A percentile compares a stretch with the other conserved stretches of the same genome.
phyloP scores from a whole-genome alignment of 2,329 filamentous ascomycete genomes.

The Venturia aucupariae region DNA sequence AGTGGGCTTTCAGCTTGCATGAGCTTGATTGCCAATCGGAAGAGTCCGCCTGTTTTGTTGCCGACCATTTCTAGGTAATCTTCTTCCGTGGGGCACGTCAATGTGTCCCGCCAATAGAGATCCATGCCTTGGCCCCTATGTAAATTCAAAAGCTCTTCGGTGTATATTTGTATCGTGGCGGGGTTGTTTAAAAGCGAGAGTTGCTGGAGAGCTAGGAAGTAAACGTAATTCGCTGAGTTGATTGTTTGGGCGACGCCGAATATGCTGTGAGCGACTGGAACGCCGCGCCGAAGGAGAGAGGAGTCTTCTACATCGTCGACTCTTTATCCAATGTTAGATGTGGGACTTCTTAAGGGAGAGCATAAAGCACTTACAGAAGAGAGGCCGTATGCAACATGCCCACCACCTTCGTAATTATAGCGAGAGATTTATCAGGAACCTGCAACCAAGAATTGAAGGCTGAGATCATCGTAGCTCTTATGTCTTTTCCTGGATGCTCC shows the following conservation, averaged over 20 bases:
- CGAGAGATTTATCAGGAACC: constrained; percentile 60
- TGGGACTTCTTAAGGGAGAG: background rate
- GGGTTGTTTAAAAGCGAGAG: constrained; percentile 62
- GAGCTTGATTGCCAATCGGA: constrained; percentile 73
- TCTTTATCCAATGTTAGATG: constrained; percentile 18
- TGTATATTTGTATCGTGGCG: constrained; percentile 59
- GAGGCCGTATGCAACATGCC: constrained; percentile 82
- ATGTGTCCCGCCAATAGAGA: constrained; percentile 77
- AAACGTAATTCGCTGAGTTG: constrained; percentile 84
- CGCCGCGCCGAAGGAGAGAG: constrained; percentile 64
- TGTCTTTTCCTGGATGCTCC: constrained; percentile 73
- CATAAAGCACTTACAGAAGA: constrained; percentile 42
- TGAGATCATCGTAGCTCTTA: constrained; percentile 67
- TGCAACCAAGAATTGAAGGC: constrained; percentile 76
- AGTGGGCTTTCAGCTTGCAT: constrained; percentile 67
- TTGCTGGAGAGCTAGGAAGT: constrained; percentile 71
- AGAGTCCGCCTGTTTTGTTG: constrained; percentile 84
- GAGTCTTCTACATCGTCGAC: constrained; percentile 85
- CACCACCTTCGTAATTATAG: constrained; percentile 68
- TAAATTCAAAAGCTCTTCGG: constrained; percentile 74
- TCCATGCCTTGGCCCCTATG: constrained; percentile 88
- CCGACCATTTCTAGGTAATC: constrained; percentile 92
- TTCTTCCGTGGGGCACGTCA: constrained; percentile 75
- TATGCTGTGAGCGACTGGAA: constrained; percentile 75
- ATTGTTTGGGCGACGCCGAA: constrained; percentile 84